Percentiles rank a stretch among this genome's conserved stretches.
These are phyloP conservation scores for Colletotrichum sp. DNA, from an alignment of 2,329 filamentous ascomycete species.

Conservation along the genomic window DNA sequence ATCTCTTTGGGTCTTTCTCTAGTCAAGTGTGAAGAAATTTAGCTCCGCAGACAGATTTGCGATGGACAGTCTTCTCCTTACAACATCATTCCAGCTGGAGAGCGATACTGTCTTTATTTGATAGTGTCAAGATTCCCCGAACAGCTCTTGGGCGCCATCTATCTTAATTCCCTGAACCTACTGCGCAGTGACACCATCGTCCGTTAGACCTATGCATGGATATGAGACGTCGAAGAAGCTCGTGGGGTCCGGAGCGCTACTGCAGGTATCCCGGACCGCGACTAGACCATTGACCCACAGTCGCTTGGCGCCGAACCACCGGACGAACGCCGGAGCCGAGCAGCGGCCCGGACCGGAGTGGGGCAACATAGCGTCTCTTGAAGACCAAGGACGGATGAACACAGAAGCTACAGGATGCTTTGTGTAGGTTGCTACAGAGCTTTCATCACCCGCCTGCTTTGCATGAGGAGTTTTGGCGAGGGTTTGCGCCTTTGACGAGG, in stretches of 20 bases:
- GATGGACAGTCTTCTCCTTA: accelerated
- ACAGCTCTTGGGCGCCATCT: background rate
- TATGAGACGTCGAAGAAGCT: background rate
- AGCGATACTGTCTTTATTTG: accelerated
- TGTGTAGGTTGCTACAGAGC: background rate
- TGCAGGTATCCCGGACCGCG: background rate
- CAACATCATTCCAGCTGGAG: background rate
- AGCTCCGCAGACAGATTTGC: no score
- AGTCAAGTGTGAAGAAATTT: background rate
- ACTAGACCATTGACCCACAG: background rate
- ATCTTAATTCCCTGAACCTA: background rate
- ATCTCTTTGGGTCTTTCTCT: background rate
- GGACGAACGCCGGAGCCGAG: background rate
- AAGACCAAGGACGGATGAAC: background rate
- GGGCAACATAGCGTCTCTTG: background rate
- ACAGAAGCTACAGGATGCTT: background rate
- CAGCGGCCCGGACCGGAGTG: background rate
- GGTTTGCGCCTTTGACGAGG: background rate
- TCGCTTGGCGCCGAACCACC: background rate
- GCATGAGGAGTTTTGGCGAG: background rate
- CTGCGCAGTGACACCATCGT: background rate
- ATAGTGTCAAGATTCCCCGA: background rate
- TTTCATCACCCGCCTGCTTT: accelerated
- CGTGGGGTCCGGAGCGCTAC: background rate
- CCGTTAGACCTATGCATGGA: background rate